Evolutionary conservation across 2,329 filamentous ascomycete genomes (phyloP), one percentile per base, ranked within the genome.

Genomic region (Diaporthe sp.): DNA sequence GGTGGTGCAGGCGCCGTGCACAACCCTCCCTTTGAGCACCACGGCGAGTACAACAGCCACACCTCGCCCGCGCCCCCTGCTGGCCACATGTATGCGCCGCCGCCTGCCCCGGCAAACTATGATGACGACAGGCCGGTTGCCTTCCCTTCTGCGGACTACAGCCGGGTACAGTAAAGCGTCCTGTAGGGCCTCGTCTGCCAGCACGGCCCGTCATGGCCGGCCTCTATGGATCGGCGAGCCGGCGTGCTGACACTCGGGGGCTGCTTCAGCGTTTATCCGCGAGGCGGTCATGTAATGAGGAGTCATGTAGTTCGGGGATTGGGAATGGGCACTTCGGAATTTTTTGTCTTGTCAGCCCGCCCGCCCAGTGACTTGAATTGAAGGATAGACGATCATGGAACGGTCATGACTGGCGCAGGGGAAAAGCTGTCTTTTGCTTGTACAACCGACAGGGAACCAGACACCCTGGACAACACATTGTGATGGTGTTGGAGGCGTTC

Each of bases 131-230:
- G 81, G 74, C 87, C 89, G 0, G 87, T 83, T 27, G 86, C 88
- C 71, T 92, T 92, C 79, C 90, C 91, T 2, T 81, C 83, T 27
- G 91, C 81, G 47, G 87, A 91, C 79, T 92, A 92, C 79, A 88
- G 91, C 78, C 85, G 88, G 75, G 86, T 84, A 72, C 79, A 84
- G 75, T 83, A 82, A 79, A 37, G 30, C 71, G 58, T 58, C 35
- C n/a, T 27, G 12, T 25, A 15, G 10, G 25, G 9, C 59, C 27
- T 47, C 25, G 39, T 32, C 30, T 37, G 63, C 47, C 30, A 53
- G 63, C 63, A 39, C 15, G 32, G 44, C 44, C 13, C 15, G n/a
- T 25, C 8, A 2, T 51, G 25, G 15, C 17, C 44, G n/a, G 30
- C 4, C n/a, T 68, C 3, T 22, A 22, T 39, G 19, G 47, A 37